Base-by-base conservation (phyloP, 2,329 filamentous ascomycete genomes). In the Fusarium concolor region DNA sequence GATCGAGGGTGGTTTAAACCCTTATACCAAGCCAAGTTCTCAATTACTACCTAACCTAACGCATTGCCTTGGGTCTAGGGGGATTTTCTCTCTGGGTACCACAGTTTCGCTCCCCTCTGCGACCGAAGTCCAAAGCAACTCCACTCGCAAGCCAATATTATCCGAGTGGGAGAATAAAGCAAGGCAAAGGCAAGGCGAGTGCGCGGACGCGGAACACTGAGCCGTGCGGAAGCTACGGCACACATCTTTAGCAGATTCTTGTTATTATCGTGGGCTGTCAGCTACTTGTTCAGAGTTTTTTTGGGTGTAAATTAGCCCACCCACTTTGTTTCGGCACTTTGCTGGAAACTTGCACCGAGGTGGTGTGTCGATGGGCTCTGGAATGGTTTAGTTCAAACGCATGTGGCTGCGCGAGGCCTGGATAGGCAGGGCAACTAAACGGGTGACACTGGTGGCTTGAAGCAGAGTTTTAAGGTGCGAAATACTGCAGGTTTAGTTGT, bases 21-120 rank as follows among this genome's bases (percentile, higher is more conserved):
- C 65, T 68, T 68, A 68, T 68, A 68, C 45, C 18, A 52, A 44
- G 31, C 20, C 38, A 42, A 50, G 52, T 24, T 42, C 29, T 31
- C 20, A 53, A 47, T 26, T 38, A n/a, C 26, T 33, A 29, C 44
- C 22, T 29, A 49, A 29, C 28, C 28, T 12, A 35, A 24, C n/a
- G 44, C n/a, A 20, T 38, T 28, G 26, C 26, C 26, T 26, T 26
- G 24, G n/a, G 8, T 26, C 26, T 26, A 26, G 8, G 26, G 26
- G 26, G 12, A 15, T 33, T 8, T 14, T 33, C 14, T 15, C 31
- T 15, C 31, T 12, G n/a, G 37, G 47, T 26, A 41, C 47, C 47
- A 41, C 14, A 29, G 47, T 29, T 50, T n/a, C n/a, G n/a, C n/a
- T n/a, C n/a, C n/a, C n/a, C n/a, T 50, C 20, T 12, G 29, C 29